Evolutionary conservation across 495 filamentous ascomycete species (phyloP).

Genomic region (Parathielavia hyrcaniae): DNA sequence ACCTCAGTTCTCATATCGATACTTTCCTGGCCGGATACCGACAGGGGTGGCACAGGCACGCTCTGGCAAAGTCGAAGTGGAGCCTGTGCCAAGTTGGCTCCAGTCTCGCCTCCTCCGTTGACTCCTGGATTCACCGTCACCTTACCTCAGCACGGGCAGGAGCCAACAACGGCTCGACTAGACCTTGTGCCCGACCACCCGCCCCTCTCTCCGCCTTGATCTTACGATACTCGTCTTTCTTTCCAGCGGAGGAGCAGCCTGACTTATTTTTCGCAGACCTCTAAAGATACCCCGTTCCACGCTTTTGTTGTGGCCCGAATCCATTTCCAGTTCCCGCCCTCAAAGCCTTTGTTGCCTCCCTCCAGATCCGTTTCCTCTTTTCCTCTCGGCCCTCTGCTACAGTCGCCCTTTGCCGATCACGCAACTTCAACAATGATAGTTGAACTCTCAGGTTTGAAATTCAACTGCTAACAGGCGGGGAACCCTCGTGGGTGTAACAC

Average conservation of each 20-base stretch:
- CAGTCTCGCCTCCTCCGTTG: conserved; percentile 9
- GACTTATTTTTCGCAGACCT: neutral
- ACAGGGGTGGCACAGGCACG: conserved; percentile 5
- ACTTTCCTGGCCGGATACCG: neutral
- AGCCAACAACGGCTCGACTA: conserved; percentile 5
- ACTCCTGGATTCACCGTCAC: conserved; percentile 14
- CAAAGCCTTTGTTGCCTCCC: neutral
- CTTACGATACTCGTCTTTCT: neutral
- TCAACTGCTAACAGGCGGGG: conserved; percentile 10
- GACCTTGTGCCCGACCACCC: neutral
- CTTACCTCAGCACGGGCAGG: conserved; percentile 11
- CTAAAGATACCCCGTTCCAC: neutral
- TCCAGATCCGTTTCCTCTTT: neutral
- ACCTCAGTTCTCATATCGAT: neutral
- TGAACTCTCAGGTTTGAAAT: neutral
- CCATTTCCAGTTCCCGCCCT: neutral
- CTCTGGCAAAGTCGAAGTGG: neutral
- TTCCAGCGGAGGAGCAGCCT: neutral
- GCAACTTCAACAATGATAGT: conserved; percentile 9
- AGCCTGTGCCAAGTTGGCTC: conserved; percentile 9
- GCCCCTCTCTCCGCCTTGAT: neutral
- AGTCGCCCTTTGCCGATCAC: neutral
- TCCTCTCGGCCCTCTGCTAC: neutral
- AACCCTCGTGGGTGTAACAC: conserved; percentile 11
- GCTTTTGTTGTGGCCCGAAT: neutral